Conservation (phyloP, 2,329 filamentous ascomycete species). For the Beauveria bassiana region DNA sequence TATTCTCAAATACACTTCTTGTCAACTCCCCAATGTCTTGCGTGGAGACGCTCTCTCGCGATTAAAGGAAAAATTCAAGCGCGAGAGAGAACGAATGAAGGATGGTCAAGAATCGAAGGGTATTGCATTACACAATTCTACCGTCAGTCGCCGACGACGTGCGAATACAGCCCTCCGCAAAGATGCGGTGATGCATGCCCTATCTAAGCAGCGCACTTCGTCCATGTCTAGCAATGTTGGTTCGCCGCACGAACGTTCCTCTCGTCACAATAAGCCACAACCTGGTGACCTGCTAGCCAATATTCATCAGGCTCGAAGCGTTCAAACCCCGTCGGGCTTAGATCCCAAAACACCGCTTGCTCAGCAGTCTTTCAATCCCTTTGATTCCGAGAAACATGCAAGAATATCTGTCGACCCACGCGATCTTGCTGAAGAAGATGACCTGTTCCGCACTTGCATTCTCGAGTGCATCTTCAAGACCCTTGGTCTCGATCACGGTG, state of each 20-base stretch:
- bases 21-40: slow-evolving; percentile 84
- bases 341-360: slow-evolving; percentile 37
- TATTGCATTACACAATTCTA: slow-evolving; percentile 84
- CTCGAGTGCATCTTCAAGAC: slow-evolving; percentile 94
- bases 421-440: slow-evolving; percentile 81
- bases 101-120: slow-evolving; percentile 77
- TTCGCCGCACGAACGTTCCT: slow-evolving; percentile 32
- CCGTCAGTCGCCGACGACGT: slow-evolving; percentile 55
- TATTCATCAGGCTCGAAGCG: slow-evolving; percentile 59
- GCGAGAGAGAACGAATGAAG: slow-evolving; percentile 74
- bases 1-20: slow-evolving; percentile 88
- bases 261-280: slow-evolving; percentile 45
- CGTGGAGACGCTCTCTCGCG: slow-evolving; percentile 75
- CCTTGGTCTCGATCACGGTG: slow-evolving; percentile 68
- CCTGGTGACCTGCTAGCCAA: slow-evolving; percentile 77
- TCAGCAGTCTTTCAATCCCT: slow-evolving; percentile 47
- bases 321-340: slow-evolving; percentile 32
- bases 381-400: slow-evolving; percentile 41
- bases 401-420: slow-evolving; percentile 56
- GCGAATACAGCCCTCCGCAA: slow-evolving; percentile 71
- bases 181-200: slow-evolving; percentile 68
- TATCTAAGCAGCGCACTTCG: slow-evolving; percentile 37
- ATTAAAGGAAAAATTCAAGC: slow-evolving; percentile 85
- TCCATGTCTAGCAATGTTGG: slow-evolving; percentile 35
- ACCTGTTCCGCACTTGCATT: slow-evolving; percentile 80